Conservation (phyloP, 371 early-diverging fungal species). For the Dichotomocladium elegans region DNA sequence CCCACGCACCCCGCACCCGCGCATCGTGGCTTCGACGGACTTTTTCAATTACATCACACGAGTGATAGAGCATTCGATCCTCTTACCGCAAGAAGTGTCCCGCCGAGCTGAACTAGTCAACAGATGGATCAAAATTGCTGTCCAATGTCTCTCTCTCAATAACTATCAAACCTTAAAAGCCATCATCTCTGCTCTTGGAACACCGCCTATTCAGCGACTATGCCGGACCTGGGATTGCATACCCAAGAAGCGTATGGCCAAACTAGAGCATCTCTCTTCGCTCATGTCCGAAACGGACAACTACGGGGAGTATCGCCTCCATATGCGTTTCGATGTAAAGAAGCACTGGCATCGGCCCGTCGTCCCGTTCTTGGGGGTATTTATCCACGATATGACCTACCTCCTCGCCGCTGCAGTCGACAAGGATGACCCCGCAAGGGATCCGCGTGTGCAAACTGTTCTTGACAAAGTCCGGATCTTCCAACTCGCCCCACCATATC, state of each 20-base stretch:
- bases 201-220: constrained; percentile 73
- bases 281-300: constrained; percentile 71
- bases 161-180: constrained; percentile 78
- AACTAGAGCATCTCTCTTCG: constrained; percentile 51
- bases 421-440: constrained; percentile 34
- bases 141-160: constrained; percentile 55
- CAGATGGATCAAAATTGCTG: constrained; percentile 74
- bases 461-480: constrained; percentile 49
- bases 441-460: constrained; percentile 51
- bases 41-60: constrained; percentile 83
- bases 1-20: constrained; percentile 60
- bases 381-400: constrained; percentile 79
- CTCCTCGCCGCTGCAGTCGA: constrained; percentile 55
- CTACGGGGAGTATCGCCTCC: constrained; percentile 66
- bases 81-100: constrained; percentile 57
- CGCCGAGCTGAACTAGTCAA: constrained; percentile 63
- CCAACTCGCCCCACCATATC: constrained; percentile 60
- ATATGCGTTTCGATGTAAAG: constrained; percentile 50
- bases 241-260: constrained; percentile 61
- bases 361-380: constrained; percentile 74
- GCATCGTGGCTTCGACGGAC: constrained; percentile 70
- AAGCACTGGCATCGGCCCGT: constrained; percentile 54
- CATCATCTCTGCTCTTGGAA: constrained; percentile 65
- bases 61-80: constrained; percentile 67
- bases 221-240: constrained; percentile 74